Percentiles rank a stretch among this genome's conserved stretches.
Conservation (phyloP, 1,284 basidiomycete species). For the Gymnopus androsaceus region DNA sequence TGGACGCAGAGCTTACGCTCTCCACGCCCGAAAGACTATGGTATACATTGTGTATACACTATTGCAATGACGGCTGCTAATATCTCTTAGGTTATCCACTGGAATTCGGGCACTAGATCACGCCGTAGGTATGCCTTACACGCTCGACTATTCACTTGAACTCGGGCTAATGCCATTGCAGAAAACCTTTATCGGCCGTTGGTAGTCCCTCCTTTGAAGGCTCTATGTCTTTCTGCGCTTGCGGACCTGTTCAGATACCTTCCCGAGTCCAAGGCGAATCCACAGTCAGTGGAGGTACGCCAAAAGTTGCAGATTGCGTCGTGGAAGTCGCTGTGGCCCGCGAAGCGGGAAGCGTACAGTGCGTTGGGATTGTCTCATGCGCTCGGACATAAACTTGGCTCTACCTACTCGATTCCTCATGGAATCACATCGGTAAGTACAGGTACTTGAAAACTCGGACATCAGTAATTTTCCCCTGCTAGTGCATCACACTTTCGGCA, state of each 20-base stretch:
- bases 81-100: constrained; percentile 63
- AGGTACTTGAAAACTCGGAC: background rate
- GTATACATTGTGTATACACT: constrained; percentile 37
- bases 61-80: constrained; percentile 11
- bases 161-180: constrained; percentile 28
- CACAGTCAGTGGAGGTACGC: constrained; percentile 56
- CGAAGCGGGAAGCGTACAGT: constrained; percentile 55
- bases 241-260: constrained; percentile 76
- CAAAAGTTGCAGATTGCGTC: constrained; percentile 75
- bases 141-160: background rate
- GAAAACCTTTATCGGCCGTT: constrained; percentile 70
- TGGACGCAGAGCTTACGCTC: constrained; percentile 77
- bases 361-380: constrained; percentile 74
- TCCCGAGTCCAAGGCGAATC: constrained; percentile 62
- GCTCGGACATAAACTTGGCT: constrained; percentile 76
- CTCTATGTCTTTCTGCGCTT: constrained; percentile 67
- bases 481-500: constrained; percentile 77
- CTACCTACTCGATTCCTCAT: constrained; percentile 76
- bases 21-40: constrained; percentile 76
- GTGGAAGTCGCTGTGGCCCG: constrained; percentile 81
- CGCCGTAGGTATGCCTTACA: constrained; percentile 57
- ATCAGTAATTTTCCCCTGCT: constrained; percentile 1
- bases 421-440: constrained; percentile 74
- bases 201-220: constrained; percentile 60
- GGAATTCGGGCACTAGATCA: constrained; percentile 80